Evolutionary conservation across 2,329 filamentous ascomycete species (phyloP).

Genomic region (Beauveria varroae): DNA sequence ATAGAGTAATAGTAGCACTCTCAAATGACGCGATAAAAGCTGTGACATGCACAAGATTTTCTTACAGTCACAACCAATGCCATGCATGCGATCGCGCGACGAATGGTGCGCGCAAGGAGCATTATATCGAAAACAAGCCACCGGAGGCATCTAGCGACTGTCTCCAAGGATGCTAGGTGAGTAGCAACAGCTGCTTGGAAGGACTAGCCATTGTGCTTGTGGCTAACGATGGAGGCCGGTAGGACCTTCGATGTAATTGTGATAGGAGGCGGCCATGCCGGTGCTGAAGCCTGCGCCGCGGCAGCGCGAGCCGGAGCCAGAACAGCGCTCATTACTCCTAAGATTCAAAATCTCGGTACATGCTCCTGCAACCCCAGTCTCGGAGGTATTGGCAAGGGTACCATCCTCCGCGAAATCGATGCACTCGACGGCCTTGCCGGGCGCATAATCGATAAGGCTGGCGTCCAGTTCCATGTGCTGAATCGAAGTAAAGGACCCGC

Average conservation of each 20-base stretch:
- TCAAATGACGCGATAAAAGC: too few species aligned
- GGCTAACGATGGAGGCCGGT: slow-evolving; percentile 10
- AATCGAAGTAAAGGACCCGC: slow-evolving; percentile 88
- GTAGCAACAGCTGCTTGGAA: background rate
- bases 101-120: slow-evolving; percentile 16
- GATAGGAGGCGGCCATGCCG: slow-evolving; percentile 92
- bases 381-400: slow-evolving; percentile 97
- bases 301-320: slow-evolving; percentile 82
- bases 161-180: slow-evolving; percentile 23
- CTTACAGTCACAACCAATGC: slow-evolving; percentile 6
- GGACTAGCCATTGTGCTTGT: background rate
- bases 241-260: slow-evolving; percentile 87
- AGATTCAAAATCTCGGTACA: slow-evolving; percentile 79
- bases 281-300: slow-evolving; percentile 86
- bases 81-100: slow-evolving; percentile 23
- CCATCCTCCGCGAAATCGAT: slow-evolving; percentile 90
- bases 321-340: slow-evolving; percentile 85
- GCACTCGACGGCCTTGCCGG: slow-evolving; percentile 86
- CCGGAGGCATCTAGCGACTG: slow-evolving; percentile 23
- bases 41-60: too few species aligned
- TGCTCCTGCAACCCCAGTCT: slow-evolving; percentile 98
- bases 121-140: slow-evolving; percentile 14
- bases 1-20: too few species aligned
- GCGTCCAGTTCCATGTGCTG: slow-evolving; percentile 85
- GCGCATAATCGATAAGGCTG: slow-evolving; percentile 84